A percentile compares a stretch with the other conserved stretches of the same genome.
Evolutionary conservation across 306 rosid species (phyloP).

Genomic region (Rosa lucieae): DNA sequence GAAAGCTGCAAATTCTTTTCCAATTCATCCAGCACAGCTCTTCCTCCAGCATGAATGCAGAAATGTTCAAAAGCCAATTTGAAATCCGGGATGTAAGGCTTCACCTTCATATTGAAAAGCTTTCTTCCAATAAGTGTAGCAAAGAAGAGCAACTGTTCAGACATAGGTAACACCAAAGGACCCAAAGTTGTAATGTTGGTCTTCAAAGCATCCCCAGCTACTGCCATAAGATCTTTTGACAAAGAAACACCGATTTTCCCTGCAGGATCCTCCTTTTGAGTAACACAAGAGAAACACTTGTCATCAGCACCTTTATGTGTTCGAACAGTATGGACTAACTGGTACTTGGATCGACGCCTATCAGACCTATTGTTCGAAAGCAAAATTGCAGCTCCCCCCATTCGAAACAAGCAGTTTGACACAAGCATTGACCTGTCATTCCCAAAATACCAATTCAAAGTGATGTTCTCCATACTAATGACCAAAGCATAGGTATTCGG

Average conservation of each 20-base stretch:
- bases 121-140: conserved; percentile 48
- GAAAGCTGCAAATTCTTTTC: conserved; percentile 60
- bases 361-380: conserved; percentile 48
- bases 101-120: conserved; percentile 50
- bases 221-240: conserved; percentile 63
- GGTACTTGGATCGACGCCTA: conserved; percentile 44
- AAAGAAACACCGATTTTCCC: conserved; percentile 56
- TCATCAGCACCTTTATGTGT: conserved; percentile 64
- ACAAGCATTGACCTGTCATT: conserved; percentile 64
- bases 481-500: conserved; percentile 60
- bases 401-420: conserved; percentile 63
- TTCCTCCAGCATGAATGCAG: conserved; percentile 68
- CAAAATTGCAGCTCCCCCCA: conserved; percentile 68
- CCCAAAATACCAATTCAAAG: conserved; percentile 69
- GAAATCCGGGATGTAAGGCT: conserved; percentile 65
- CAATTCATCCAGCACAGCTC: conserved; percentile 66
- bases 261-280: conserved; percentile 46
- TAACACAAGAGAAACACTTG: conserved; percentile 59
- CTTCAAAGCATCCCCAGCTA: conserved; percentile 66
- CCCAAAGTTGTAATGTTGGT: conserved; percentile 64
- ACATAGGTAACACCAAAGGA: conserved; percentile 64
- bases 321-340: conserved; percentile 49
- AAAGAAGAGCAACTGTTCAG: conserved; percentile 58
- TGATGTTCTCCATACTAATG: conserved; percentile 65
- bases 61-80: conserved; percentile 66